These are phyloP conservation scores for Rhodamnia rubescens DNA, from an alignment of 345 rosid species.

Conservation along the genomic window DNA sequence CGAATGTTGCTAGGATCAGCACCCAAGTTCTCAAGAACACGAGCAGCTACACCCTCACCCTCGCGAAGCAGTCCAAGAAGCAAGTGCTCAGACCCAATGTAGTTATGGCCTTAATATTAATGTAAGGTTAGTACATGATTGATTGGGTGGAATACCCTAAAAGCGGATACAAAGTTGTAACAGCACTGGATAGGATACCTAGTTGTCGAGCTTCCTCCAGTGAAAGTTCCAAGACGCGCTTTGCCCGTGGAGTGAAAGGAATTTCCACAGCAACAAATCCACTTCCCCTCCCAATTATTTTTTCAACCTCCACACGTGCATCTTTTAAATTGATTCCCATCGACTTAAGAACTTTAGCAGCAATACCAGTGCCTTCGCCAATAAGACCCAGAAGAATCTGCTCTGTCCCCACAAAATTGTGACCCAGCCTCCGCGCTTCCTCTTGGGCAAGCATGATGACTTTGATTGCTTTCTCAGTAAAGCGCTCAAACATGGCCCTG, in stretches of 20 bases:
- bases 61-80: conserved; percentile 94
- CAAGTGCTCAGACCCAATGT: conserved; percentile 97
- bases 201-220: conserved; percentile 92
- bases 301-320: conserved; percentile 91
- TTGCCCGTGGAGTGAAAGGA: conserved; percentile 98
- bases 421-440: conserved; percentile 97
- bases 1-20: conserved; percentile 89
- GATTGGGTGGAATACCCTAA: background rate
- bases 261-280: conserved; percentile 97
- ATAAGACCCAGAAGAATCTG: conserved; percentile 88
- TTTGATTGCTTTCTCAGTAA: conserved; percentile 94
- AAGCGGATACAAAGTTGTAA: background rate
- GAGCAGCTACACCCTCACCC: conserved; percentile 99
- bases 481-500: conserved; percentile 94
- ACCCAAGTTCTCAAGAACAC: conserved; percentile 93
- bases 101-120: conserved; percentile 62
- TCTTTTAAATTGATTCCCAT: conserved; percentile 97
- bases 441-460: conserved; percentile 98
- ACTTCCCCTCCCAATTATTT: conserved; percentile 94
- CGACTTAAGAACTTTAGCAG: conserved; percentile 94
- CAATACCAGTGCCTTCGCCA: conserved; percentile 98
- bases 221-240: conserved; percentile 88
- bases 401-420: conserved; percentile 98
- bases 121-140: background rate
- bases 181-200: conserved; percentile 23